A percentile compares a stretch with the other conserved stretches of the same genome.
These are phyloP conservation scores for Mycena maculata DNA, from an alignment of 768 basidiomycete species.

Conservation along the genomic window DNA sequence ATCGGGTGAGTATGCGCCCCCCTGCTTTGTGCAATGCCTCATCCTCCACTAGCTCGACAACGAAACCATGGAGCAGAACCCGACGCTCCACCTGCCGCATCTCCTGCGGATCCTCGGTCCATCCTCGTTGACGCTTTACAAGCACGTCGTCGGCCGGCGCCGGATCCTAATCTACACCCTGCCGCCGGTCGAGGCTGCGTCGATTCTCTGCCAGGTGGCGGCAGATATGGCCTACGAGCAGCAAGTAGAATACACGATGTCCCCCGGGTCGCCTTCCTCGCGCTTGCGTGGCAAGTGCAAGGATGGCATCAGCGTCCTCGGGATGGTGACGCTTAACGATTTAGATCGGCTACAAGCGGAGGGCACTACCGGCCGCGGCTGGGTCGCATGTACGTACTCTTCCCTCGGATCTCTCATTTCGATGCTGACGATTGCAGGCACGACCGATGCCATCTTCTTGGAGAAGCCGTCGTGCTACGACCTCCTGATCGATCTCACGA, in stretches of 20 bases:
- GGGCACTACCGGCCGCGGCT: conserved; percentile 71
- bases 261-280: conserved; percentile 38
- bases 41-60: conserved; percentile 39
- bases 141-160: conserved; percentile 78
- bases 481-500: conserved; percentile 82
- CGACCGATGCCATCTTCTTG: conserved; percentile 86
- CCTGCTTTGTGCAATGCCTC: conserved; percentile 5
- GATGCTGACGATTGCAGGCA: conserved; percentile 53
- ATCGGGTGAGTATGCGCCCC: conserved; percentile 52
- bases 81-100: conserved; percentile 79
- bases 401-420: conserved; percentile 1
- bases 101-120: conserved; percentile 83
- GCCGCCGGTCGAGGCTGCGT: conserved; percentile 84
- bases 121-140: conserved; percentile 81
- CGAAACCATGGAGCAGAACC: conserved; percentile 51
- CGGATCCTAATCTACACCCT: conserved; percentile 84
- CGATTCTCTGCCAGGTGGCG: conserved; percentile 78
- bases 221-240: conserved; percentile 62
- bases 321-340: conserved; percentile 84
- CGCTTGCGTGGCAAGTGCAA: conserved; percentile 54
- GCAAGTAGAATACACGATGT: conserved; percentile 48
- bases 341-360: conserved; percentile 70
- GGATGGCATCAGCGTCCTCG: conserved; percentile 75
- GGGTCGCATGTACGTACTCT: conserved; percentile 81
- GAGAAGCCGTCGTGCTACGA: conserved; percentile 86